phyloP scores from a whole-genome alignment of 2,329 filamentous ascomycete genomes.

The Ceratocystis alfenasii region DNA sequence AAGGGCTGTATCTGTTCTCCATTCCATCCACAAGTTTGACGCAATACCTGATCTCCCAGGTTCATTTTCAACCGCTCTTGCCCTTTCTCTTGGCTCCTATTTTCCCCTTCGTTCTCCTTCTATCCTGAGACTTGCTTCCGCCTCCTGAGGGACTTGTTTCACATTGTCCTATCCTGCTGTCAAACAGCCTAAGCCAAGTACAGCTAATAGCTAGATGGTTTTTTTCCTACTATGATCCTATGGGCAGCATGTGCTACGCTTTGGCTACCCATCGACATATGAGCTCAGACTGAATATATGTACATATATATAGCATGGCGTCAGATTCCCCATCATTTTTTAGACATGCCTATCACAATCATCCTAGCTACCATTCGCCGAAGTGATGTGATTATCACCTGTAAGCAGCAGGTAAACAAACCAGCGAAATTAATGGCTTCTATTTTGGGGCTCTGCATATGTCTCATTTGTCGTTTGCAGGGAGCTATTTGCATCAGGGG shows the following conservation, averaged over 20 bases:
- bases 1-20: neutral
- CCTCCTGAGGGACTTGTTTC: neutral
- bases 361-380: neutral
- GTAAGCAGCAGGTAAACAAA: neutral
- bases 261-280: too few species aligned
- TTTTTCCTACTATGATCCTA: too few species aligned
- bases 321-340: too few species aligned
- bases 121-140: neutral
- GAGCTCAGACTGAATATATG: too few species aligned
- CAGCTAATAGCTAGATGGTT: neutral
- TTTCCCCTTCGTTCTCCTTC: neutral
- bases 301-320: too few species aligned
- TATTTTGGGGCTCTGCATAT: neutral
- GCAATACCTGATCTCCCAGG: neutral
- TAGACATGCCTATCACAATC: too few species aligned
- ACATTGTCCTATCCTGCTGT: neutral
- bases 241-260: too few species aligned
- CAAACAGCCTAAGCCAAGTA: neutral
- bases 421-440: neutral
- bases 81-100: neutral
- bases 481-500: neutral
- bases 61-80: neutral
- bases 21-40: neutral
- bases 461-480: neutral
- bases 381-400: neutral